These are phyloP conservation scores for Peltaster fructicola DNA, from an alignment of 2,329 filamentous ascomycete species.

Conservation along the genomic window DNA sequence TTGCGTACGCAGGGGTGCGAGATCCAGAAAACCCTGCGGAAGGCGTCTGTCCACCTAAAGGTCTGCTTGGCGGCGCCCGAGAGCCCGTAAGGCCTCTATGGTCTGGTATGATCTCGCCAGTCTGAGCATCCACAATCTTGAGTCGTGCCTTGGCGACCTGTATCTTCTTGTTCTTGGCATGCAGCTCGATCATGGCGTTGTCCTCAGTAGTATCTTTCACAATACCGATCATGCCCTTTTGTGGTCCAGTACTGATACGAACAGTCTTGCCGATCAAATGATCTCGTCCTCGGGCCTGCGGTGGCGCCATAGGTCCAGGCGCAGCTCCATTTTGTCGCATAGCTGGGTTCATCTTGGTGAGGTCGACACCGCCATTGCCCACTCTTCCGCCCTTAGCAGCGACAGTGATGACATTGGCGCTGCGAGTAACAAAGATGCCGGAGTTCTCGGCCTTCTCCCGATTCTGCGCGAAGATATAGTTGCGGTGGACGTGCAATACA, in stretches of 20 bases:
- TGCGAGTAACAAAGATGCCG: conserved; percentile 74
- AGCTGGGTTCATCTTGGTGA: conserved; percentile 84
- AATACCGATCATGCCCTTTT: conserved; percentile 86
- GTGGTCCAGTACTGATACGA: conserved; percentile 66
- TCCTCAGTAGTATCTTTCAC: conserved; percentile 87
- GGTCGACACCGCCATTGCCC: conserved; percentile 53
- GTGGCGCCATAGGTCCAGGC: conserved; percentile 46
- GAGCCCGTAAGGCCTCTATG: conserved; percentile 7
- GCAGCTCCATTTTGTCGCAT: conserved; percentile 41
- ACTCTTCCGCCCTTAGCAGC: conserved; percentile 85
- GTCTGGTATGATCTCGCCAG: conserved; percentile 47
- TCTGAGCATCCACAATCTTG: conserved; percentile 65
- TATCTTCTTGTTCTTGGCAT: conserved; percentile 85
- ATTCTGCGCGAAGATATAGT: conserved; percentile 81
- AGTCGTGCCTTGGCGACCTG: conserved; percentile 67
- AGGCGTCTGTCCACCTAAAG: conserved; percentile 20
- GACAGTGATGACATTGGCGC: conserved; percentile 71
- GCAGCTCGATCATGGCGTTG: conserved; percentile 75
- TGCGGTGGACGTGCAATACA: conserved; percentile 84
- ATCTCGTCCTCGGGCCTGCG: conserved; percentile 59
- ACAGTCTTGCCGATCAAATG: conserved; percentile 81
- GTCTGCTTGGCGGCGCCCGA: conserved; percentile 38
- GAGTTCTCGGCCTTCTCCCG: conserved; percentile 71
- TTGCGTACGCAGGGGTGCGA: conserved; percentile 10
- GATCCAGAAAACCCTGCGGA: conserved; percentile 38